A percentile compares a stretch with the other conserved stretches of the same genome.
Conservation (phyloP, 148 eudicot genomes). For the Chenopodium berlandieri region DNA sequence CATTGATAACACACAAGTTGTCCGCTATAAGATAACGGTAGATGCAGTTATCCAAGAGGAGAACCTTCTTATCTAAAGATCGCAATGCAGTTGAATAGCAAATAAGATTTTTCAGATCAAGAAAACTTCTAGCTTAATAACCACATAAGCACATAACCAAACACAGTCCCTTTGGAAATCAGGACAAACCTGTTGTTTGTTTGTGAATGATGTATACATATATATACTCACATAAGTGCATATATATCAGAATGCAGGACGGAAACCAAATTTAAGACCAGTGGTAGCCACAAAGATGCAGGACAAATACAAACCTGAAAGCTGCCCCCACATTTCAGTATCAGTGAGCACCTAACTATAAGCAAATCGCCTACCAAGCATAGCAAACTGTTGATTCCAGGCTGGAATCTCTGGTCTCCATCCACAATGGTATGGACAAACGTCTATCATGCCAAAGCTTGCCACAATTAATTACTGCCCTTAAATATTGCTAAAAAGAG, state of each 20-base stretch:
- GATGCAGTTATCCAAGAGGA: constrained; percentile 12
- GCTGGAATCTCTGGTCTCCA: constrained; percentile 27
- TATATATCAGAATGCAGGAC: constrained; percentile 20
- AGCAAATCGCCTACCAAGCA: constrained; percentile 6
- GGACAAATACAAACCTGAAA: constrained; percentile 11
- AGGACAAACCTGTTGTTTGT: constrained; percentile 29
- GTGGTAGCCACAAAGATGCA: constrained; percentile 25
- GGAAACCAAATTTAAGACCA: constrained; percentile 12
- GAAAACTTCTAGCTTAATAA: constrained; percentile 1
- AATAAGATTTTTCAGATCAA: constrained; percentile 8
- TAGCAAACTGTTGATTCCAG: constrained; percentile 22
- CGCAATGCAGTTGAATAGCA: not conserved
- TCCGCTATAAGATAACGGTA: not conserved
- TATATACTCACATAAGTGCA: not conserved
- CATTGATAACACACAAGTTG: constrained; percentile 10
- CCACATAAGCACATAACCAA: constrained; percentile 25
- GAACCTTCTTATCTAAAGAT: constrained; percentile 8
- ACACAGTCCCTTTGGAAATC: constrained; percentile 15
- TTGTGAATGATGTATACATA: constrained; percentile 15
- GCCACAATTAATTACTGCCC: constrained; percentile 25
- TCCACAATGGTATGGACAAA: constrained; percentile 12
- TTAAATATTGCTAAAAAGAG: constrained; percentile 15
- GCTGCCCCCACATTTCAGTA: constrained; percentile 18
- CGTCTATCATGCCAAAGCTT: constrained; percentile 21
- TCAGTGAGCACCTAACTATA: constrained; percentile 3